Percentiles rank a stretch among this genome's conserved stretches.
Conservation (phyloP, 208 protist species). For the Herpetomonas samuelpessoai region DNA sequence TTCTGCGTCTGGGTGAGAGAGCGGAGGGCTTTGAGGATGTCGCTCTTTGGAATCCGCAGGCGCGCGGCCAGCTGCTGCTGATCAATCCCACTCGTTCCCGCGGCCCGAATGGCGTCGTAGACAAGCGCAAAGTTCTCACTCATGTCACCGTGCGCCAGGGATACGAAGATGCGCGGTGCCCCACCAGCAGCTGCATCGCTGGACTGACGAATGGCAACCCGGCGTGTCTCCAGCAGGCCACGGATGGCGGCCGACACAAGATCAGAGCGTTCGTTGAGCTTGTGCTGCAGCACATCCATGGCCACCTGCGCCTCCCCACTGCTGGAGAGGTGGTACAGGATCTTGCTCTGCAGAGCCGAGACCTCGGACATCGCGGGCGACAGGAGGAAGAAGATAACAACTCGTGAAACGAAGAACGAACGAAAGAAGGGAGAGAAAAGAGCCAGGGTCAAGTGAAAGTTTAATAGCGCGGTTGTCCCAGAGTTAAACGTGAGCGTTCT, state of each 20-base stretch:
- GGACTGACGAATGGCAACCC: slow-evolving; percentile 32
- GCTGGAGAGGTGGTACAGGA: slow-evolving; percentile 28
- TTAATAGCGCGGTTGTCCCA: not conserved
- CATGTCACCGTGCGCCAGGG: slow-evolving; percentile 48
- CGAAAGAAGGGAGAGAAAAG: no score
- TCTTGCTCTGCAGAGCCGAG: not conserved
- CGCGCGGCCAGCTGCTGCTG: slow-evolving; percentile 53
- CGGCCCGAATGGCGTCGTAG: slow-evolving; percentile 58
- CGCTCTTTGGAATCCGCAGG: slow-evolving; percentile 55
- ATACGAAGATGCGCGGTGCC: slow-evolving; percentile 48
- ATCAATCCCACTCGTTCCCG: slow-evolving; percentile 71
- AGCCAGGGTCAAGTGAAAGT: no score
- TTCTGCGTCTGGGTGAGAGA: slow-evolving; percentile 47
- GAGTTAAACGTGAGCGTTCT: slow-evolving; percentile 1
- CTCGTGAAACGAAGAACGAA: no score
- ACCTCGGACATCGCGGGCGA: not conserved
- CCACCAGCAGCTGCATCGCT: not conserved
- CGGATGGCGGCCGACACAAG: slow-evolving; percentile 45
- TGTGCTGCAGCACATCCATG: slow-evolving; percentile 40
- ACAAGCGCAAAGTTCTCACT: slow-evolving; percentile 59
- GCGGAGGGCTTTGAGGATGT: slow-evolving; percentile 66
- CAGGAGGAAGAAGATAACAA: not conserved
- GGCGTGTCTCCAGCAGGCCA: slow-evolving; percentile 46
- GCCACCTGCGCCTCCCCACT: slow-evolving; percentile 39
- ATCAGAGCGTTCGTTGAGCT: slow-evolving; percentile 33